phyloP scores from a whole-genome alignment of 805 yeast species.

The Spathaspora gorwiae region DNA sequence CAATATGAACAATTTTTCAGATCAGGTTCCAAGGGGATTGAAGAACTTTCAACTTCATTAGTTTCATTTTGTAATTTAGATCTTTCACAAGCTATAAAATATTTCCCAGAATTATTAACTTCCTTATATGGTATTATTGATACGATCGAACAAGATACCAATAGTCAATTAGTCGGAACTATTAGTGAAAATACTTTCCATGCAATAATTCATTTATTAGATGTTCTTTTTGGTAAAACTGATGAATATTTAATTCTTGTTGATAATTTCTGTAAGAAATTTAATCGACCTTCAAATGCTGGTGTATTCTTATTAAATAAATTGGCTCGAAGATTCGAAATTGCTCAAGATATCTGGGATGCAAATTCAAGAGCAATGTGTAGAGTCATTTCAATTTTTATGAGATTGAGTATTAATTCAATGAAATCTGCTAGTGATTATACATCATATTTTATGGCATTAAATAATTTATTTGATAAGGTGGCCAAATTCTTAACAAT shows the following conservation, averaged over 20 bases:
- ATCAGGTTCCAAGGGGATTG: conserved; percentile 34
- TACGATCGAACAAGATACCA: conserved; percentile 7
- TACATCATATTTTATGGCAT: conserved; percentile 25
- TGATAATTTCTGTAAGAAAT: conserved; percentile 42
- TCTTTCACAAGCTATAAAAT: conserved; percentile 49
- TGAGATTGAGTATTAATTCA: conserved; percentile 35
- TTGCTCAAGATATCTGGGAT: conserved; percentile 55
- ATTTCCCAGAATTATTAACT: conserved; percentile 54
- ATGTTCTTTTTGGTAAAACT: conserved; percentile 60
- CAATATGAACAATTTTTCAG: conserved; percentile 49
- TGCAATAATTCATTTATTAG: conserved; percentile 57
- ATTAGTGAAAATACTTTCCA: conserved; percentile 42
- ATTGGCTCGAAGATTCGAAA: conserved; percentile 43
- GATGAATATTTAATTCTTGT: conserved; percentile 58
- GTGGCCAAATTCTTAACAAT: conserved; percentile 44
- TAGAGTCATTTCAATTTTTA: conserved; percentile 49
- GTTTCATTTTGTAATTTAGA: conserved; percentile 50
- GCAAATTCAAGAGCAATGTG: conserved; percentile 61
- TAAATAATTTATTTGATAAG: conserved; percentile 34
- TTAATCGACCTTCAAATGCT: conserved; percentile 39
- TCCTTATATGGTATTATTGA: conserved; percentile 31
- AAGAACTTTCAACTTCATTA: conserved; percentile 45
- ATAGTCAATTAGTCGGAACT: conserved; percentile 22
- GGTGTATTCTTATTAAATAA: conserved; percentile 48
- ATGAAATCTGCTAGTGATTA: conserved; percentile 6